Percentiles rank a stretch among this genome's conserved stretches.
Evolutionary conservation across 768 basidiomycete genomes (phyloP).

Genomic region (Hericium coralloides): DNA sequence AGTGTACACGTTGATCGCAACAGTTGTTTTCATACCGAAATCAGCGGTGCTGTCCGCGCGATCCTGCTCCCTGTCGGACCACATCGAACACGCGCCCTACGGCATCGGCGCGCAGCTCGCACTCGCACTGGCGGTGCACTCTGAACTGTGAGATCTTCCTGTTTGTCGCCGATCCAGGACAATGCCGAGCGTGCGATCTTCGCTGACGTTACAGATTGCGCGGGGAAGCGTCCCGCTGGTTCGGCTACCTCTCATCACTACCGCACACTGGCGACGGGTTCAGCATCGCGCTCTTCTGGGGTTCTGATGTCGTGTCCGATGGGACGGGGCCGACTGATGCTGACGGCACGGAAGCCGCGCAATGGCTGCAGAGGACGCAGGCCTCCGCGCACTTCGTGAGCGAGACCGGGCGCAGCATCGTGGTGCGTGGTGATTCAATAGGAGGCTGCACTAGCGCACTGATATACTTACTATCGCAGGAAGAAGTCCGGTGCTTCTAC

Average conservation of each 20-base stretch:
- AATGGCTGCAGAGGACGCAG: slow-evolving; percentile 11
- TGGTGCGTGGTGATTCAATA: not conserved
- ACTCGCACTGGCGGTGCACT: slow-evolving; percentile 18
- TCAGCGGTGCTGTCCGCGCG: slow-evolving; percentile 16
- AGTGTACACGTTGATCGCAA: not conserved
- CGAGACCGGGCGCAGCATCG: not conserved
- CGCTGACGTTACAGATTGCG: slow-evolving; percentile 8
- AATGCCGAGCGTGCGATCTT: not conserved
- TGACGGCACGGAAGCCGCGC: slow-evolving; percentile 9
- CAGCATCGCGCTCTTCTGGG: slow-evolving; percentile 21
- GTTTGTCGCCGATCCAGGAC: not conserved
- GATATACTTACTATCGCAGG: slow-evolving; percentile 3
- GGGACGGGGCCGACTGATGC: not conserved
- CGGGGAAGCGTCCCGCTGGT: slow-evolving; percentile 16
- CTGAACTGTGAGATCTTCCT: slow-evolving; percentile 14
- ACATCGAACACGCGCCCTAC: slow-evolving; percentile 13
- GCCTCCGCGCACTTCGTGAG: slow-evolving; percentile 2
- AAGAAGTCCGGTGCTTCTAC: slow-evolving; percentile 8
- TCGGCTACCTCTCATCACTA: slow-evolving; percentile 18
- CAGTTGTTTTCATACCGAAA: slow-evolving; percentile 19
- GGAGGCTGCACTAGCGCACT: not conserved
- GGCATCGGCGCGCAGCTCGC: slow-evolving; percentile 16
- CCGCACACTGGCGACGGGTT: slow-evolving; percentile 10
- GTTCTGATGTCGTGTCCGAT: not conserved
- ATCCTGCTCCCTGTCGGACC: slow-evolving; percentile 13